Percentiles rank a stretch among this genome's conserved stretches.
phyloP scores from a whole-genome alignment of 2,329 filamentous ascomycete genomes.

The Hyphodiscus sp. region DNA sequence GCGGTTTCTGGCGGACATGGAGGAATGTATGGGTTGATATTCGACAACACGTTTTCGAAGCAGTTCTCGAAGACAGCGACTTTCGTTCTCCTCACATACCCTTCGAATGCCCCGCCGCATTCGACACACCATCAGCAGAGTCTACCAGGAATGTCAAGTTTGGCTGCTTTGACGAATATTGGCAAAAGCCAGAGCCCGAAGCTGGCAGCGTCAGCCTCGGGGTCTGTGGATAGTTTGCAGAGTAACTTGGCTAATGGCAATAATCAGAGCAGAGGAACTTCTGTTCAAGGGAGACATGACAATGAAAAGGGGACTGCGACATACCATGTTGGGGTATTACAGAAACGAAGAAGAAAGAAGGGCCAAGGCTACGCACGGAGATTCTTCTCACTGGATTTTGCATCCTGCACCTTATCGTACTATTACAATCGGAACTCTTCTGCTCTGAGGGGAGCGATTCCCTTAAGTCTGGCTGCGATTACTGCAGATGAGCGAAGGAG shows the following conservation, averaged over 20 bases:
- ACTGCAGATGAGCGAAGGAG: constrained; percentile 80
- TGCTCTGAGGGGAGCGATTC: constrained; percentile 84
- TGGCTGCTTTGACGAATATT: constrained; percentile 45
- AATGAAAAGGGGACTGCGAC: constrained; percentile 38
- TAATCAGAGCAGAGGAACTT: constrained; percentile 36
- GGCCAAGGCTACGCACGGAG: constrained; percentile 88
- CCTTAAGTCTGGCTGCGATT: constrained; percentile 83
- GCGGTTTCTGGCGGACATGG: constrained; percentile 68
- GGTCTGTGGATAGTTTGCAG: constrained; percentile 56
- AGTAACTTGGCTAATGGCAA: constrained; percentile 36
- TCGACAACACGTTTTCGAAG: constrained; percentile 99
- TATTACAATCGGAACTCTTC: constrained; percentile 93
- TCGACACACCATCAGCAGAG: constrained; percentile 64
- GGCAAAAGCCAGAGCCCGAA: constrained; percentile 41
- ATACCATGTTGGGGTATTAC: constrained; percentile 76
- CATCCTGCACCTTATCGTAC: constrained; percentile 89
- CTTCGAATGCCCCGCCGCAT: constrained; percentile 72
- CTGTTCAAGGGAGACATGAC: constrained; percentile 48
- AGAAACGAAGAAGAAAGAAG: constrained; percentile 87
- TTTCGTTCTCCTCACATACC: constrained; percentile 90
- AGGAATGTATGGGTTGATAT: constrained; percentile 93
- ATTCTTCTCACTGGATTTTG: constrained; percentile 95
- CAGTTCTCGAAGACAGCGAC: constrained; percentile 90
- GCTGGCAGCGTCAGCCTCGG: constrained; percentile 39
- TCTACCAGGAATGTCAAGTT: constrained; percentile 33